Base-by-base conservation (phyloP, 768 basidiomycete species). In the Gymnopilus junonius region DNA sequence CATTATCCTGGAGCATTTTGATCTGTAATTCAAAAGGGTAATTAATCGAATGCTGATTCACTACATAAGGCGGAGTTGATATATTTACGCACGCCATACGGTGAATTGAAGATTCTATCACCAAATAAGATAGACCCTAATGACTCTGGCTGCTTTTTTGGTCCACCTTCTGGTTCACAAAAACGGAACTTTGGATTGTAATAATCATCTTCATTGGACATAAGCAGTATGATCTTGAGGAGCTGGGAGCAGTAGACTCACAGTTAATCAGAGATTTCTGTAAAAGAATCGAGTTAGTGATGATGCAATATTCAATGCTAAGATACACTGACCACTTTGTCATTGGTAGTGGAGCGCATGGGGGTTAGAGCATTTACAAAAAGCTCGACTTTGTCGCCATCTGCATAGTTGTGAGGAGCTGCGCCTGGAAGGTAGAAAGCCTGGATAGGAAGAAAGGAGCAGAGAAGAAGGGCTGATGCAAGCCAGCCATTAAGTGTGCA, bases 71-170 rank as follows among this genome's bases (percentile, higher is more conserved):
- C 8, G 1, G 29, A 1, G 54, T n/a, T n/a, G 37, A 5, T 25
- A 10, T 59, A 27, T 34, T n/a, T 15, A 79, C 89, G 58, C 64
- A 94, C 92, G 67, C 95, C 86, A 71, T 94, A 98, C 2, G 90
- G 92, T 3, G 94, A 94, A 70, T 90, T 88, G 75, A 95, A 93
- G 68, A 99, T 94, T 65, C 97, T 84, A 80, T 98, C 97, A 15
- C 97, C 97, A 67, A 97, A 97, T n/a, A 99, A 79, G 69, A 98
- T 95, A 17, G 93, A 93, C 6, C 97, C 97, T 27, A 98, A 79
- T 1, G 89, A 91, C 75, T 96, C 95, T 3, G 94, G 91, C 71
- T 89, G 88, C 68, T 85, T 86, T 71, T 86, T 75, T 21, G 88
- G 83, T 10, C 94, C 95, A 20, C 79, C 89, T 42, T 82, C 77